Evolutionary conservation across 139 green algal genomes (phyloP), one percentile per base, ranked within the genome.

Genomic region (Desmodesmus armatus): DNA sequence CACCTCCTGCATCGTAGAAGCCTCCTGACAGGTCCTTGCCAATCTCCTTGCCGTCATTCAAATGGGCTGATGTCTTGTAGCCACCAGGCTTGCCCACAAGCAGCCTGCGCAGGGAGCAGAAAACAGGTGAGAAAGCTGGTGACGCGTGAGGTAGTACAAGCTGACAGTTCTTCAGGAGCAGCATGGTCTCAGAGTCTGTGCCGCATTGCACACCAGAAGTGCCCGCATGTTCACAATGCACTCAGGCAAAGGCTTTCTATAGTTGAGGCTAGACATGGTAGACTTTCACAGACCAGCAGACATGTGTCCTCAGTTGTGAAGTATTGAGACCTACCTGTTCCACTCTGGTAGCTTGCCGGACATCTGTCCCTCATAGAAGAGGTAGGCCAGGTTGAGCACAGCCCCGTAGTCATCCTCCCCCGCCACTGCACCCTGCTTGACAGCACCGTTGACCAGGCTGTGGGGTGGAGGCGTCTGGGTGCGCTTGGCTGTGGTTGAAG

Each of bases 1-100:
- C 69, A 90, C 82, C 92, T 33, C 92, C 92, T 29, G 86, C 88
- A 65, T 94, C 92, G 69, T 94, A 93, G 81, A 87, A 95, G 27
- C 89, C 89, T 21, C 89, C 89, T 0, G 71, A 27, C 44, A 95
- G 87, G 79, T 91, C 73, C 15, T 83, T 41, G 49, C 88, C 89
- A 35, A 84, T 67, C 51, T 82, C 82, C 25, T 63, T 72, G n/a
- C 82, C 87, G 40, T 90, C 87, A 5, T 80, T 53, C 31, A 88
- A 21, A 25, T 82, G 85, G 19, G 75, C 67, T 3, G 4, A 39
- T 27, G 37, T 43, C 29, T 74, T 81, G 51, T 74, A 87, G 39
- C 82, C 82, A n/a, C 82, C 69, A 3, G 51, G 51, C 55, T 81
- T 81, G n/a, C 39, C 70, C 11, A 47, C 43, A 17, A 78, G 47